Evolutionary conservation across 257 asterid genomes (phyloP).

Genomic region (Ballota nigra): DNA sequence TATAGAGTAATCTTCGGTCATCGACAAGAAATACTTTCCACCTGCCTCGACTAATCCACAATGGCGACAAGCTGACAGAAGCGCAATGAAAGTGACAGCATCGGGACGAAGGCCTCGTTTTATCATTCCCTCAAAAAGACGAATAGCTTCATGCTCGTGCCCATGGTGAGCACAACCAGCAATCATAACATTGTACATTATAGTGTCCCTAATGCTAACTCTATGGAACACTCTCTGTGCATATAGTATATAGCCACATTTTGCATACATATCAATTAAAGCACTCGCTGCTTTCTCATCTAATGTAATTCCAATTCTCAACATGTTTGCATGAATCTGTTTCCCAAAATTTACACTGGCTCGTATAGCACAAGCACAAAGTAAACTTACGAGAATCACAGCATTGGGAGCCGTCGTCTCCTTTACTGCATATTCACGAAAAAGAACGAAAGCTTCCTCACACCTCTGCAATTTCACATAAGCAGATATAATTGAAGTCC

Average conservation of each 20-base stretch:
- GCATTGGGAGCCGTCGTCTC: slow-evolving; percentile 41
- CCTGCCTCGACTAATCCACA: slow-evolving; percentile 65
- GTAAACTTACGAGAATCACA: slow-evolving; percentile 58
- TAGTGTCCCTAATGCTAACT: slow-evolving; percentile 39
- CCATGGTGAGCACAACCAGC: slow-evolving; percentile 93
- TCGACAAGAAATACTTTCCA: slow-evolving; percentile 63
- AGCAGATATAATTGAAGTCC: slow-evolving; percentile 80
- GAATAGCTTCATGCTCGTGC: slow-evolving; percentile 49
- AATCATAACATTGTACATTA: slow-evolving; percentile 76
- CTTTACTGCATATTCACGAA: slow-evolving; percentile 42
- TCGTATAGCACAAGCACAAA: slow-evolving; percentile 58
- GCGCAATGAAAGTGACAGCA: slow-evolving; percentile 68
- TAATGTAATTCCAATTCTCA: slow-evolving; percentile 42
- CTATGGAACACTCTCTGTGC: slow-evolving; percentile 52
- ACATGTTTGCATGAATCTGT: slow-evolving; percentile 66
- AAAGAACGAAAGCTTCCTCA: slow-evolving; percentile 67
- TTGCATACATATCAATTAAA: slow-evolving; percentile 78
- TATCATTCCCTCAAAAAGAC: slow-evolving; percentile 58
- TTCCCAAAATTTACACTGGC: slow-evolving; percentile 68
- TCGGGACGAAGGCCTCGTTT: slow-evolving; percentile 56
- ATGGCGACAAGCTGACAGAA: slow-evolving; percentile 88
- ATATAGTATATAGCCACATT: slow-evolving; percentile 63
- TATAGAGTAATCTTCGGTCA: slow-evolving; percentile 56
- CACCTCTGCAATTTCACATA: slow-evolving; percentile 55
- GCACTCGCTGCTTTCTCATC: slow-evolving; percentile 59